Conservation (phyloP, 176 grass and related monocot genomes). For the Raddia distichophylla region DNA sequence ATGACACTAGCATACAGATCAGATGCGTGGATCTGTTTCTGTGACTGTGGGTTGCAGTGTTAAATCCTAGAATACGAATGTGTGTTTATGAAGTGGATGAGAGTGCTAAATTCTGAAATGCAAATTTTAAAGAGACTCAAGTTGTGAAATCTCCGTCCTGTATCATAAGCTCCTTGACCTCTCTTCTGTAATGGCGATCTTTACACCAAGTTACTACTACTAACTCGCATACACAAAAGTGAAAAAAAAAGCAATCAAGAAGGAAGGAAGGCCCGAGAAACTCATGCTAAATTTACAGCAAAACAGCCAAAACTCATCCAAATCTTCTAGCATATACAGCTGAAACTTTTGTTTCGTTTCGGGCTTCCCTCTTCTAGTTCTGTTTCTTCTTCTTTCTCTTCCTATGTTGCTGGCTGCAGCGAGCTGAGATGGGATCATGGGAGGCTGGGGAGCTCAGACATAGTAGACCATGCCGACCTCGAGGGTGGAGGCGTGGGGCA, state of each 20-base stretch:
- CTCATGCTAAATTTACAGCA: conserved; percentile 52
- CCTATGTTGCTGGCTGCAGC: conserved; percentile 10
- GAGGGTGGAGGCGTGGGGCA: conserved; percentile 84
- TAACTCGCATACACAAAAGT: not conserved
- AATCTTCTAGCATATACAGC: conserved; percentile 56
- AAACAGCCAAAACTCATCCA: conserved; percentile 9
- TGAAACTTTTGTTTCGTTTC: conserved; percentile 28
- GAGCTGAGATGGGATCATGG: too few species aligned
- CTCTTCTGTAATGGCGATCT: conserved; percentile 36
- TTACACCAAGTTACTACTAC: too few species aligned
- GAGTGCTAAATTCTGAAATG: too few species aligned
- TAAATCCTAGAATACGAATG: too few species aligned
- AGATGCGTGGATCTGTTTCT: too few species aligned
- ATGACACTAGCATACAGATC: too few species aligned
- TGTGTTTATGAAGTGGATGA: too few species aligned
- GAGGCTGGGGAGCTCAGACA: conserved; percentile 50
- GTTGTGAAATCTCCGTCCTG: too few species aligned
- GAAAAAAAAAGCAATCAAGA: not conserved
- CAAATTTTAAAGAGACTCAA: too few species aligned
- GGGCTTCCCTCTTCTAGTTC: not conserved
- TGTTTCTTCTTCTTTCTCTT: not conserved
- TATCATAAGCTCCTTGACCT: not conserved
- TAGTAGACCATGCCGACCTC: conserved; percentile 95
- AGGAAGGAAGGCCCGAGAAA: conserved; percentile 2
- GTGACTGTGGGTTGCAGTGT: too few species aligned